phyloP scores from a whole-genome alignment of 202 grass and related monocot species.

The Schoenoplectus triqueter region DNA sequence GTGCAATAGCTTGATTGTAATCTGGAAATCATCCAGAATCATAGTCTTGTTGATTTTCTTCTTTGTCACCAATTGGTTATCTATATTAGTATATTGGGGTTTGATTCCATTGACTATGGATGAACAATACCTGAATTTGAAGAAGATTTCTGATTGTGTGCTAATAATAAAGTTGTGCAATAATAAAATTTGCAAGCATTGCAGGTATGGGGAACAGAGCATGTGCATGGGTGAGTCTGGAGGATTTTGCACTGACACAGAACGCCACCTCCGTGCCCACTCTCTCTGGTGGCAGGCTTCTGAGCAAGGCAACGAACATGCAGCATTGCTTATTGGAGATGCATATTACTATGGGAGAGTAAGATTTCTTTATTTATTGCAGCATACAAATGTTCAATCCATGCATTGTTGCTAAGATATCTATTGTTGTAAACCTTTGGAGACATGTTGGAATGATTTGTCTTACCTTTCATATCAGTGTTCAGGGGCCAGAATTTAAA shows the following conservation, averaged over 20 bases:
- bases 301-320: slow-evolving; percentile 98
- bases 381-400: not conserved
- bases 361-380: slow-evolving; percentile 43
- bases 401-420: slow-evolving; percentile 17
- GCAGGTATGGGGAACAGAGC: slow-evolving; percentile 66
- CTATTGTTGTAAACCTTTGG: not conserved
- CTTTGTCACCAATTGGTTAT: not conserved
- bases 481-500: too few relatives aligned
- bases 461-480: not conserved
- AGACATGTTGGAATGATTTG: not conserved
- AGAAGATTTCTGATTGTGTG: not conserved
- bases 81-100: not conserved
- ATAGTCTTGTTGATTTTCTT: not conserved
- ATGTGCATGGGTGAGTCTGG: slow-evolving; percentile 95
- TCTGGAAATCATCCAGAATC: not conserved
- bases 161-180: not conserved
- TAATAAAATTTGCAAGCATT: not conserved
- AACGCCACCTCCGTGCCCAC: slow-evolving; percentile 90
- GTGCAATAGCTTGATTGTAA: not conserved
- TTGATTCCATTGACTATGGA: not conserved
- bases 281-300: slow-evolving; percentile 99
- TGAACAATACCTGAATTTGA: not conserved
- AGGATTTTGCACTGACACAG: slow-evolving; percentile 78
- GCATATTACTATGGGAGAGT: slow-evolving; percentile 97
- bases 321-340: slow-evolving; percentile 95